Percentiles rank a stretch among this genome's conserved stretches.
Conservation (phyloP, 768 basidiomycete species). For the Russula sp. region DNA sequence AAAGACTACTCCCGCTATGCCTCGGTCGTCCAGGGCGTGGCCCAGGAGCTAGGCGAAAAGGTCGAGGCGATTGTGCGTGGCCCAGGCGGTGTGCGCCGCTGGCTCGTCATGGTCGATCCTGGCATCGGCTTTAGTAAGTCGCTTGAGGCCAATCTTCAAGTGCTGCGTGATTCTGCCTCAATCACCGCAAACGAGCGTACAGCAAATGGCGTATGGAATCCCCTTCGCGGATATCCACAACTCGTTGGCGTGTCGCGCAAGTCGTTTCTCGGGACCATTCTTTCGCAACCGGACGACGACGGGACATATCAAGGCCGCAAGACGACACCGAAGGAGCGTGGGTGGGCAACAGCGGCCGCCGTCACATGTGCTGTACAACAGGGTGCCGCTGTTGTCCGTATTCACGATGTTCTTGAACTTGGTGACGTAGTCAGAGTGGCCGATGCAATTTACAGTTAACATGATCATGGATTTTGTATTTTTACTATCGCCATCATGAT, state of each 20-base stretch:
- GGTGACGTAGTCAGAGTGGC: constrained; percentile 65
- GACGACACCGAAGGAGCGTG: constrained; percentile 59
- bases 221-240: constrained; percentile 50
- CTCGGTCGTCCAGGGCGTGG: constrained; percentile 56
- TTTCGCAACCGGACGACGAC: constrained; percentile 38
- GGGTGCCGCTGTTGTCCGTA: constrained; percentile 63
- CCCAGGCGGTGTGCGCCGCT: constrained; percentile 66
- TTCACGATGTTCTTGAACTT: constrained; percentile 74
- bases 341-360: constrained; percentile 72
- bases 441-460: constrained; percentile 31
- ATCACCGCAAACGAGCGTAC: constrained; percentile 38
- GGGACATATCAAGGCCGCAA: constrained; percentile 39
- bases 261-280: constrained; percentile 68
- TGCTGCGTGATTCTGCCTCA: constrained; percentile 46
- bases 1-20: constrained; percentile 51
- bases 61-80: constrained; percentile 59
- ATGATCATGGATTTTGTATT: background rate
- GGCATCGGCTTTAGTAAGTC: constrained; percentile 94
- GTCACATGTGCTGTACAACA: constrained; percentile 71
- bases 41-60: constrained; percentile 61
- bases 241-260: constrained; percentile 81
- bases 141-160: constrained; percentile 58
- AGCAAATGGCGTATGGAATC: constrained; percentile 32
- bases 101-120: constrained; percentile 87
- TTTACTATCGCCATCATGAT: background rate